Conservation (phyloP, 768 basidiomycete genomes). For the Tulasnella calospora region DNA sequence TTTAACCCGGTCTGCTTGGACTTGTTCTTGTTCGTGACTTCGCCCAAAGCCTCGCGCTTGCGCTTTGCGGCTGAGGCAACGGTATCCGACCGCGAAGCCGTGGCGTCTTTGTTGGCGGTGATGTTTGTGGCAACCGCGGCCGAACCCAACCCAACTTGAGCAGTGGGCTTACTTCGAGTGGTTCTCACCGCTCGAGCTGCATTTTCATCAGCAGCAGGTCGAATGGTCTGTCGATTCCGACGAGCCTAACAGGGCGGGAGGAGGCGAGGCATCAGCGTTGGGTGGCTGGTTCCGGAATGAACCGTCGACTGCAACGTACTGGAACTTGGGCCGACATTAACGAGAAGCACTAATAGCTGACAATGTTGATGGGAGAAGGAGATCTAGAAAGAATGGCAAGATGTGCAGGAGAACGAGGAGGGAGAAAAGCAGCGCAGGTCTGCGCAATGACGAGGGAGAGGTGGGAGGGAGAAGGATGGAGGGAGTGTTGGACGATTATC, state of each 20-base stretch:
- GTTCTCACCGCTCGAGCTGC: slow-evolving; percentile 9
- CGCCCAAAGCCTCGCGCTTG: slow-evolving; percentile 70
- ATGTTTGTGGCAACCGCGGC: slow-evolving; percentile 11
- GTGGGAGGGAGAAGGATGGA: not conserved
- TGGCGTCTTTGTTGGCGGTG: slow-evolving; percentile 36
- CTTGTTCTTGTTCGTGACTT: slow-evolving; percentile 49
- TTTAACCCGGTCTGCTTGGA: slow-evolving; percentile 40
- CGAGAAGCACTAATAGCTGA: not conserved
- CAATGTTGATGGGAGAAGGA: not conserved
- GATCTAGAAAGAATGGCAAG: not conserved
- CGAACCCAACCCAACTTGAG: not conserved
- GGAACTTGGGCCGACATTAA: slow-evolving; percentile 19
- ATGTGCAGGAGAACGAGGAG: not conserved
- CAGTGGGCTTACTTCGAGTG: slow-evolving; percentile 4
- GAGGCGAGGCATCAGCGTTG: not conserved
- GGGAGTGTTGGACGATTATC: not conserved
- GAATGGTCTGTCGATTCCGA: slow-evolving; percentile 18
- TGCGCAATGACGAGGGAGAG: slow-evolving; percentile 2
- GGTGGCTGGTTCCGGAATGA: not conserved
- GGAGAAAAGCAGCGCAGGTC: not conserved
- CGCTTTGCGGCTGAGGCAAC: slow-evolving; percentile 55
- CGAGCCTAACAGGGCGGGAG: not conserved
- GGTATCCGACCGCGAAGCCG: slow-evolving; percentile 43
- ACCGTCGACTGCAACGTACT: not conserved
- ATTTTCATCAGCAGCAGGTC: slow-evolving; percentile 22